These are phyloP conservation scores for Tricholoma hemisulphureum DNA, from an alignment of 768 basidiomycete genomes.

Conservation along the genomic window DNA sequence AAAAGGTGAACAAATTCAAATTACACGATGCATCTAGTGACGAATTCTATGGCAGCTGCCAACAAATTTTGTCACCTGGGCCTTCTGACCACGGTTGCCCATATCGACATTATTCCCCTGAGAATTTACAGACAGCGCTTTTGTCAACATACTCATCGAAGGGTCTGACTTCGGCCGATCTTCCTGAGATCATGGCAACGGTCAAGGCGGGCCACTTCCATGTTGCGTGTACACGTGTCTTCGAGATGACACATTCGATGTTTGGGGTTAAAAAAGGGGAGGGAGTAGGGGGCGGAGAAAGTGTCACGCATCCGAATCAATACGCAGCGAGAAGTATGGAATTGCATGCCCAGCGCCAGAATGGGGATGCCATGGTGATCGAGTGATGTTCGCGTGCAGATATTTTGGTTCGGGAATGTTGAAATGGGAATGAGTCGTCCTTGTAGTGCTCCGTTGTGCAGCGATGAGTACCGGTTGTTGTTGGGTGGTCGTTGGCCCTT, in stretches of 20 bases:
- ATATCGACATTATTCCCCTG: slow-evolving; percentile 82
- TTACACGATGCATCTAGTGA: slow-evolving; percentile 1
- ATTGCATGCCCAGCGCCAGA: slow-evolving; percentile 41
- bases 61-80: slow-evolving; percentile 74
- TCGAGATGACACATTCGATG: slow-evolving; percentile 83
- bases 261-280: slow-evolving; percentile 83
- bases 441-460: too few relatives aligned
- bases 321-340: slow-evolving; percentile 76
- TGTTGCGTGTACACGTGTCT: slow-evolving; percentile 95
- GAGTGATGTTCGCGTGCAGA: slow-evolving; percentile 15
- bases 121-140: slow-evolving; percentile 79
- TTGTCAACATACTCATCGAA: slow-evolving; percentile 62
- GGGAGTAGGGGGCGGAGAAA: slow-evolving; percentile 81
- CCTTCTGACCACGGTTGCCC: slow-evolving; percentile 83
- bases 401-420: too few relatives aligned
- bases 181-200: slow-evolving; percentile 77
- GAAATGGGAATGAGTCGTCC: too few relatives aligned
- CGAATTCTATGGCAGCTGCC: slow-evolving; percentile 57
- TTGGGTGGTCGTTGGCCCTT: too few relatives aligned
- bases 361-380: slow-evolving; percentile 45
- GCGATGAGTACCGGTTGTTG: too few relatives aligned
- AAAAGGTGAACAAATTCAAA: slow-evolving; percentile 58
- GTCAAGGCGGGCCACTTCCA: slow-evolving; percentile 86
- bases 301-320: slow-evolving; percentile 92
- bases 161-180: slow-evolving; percentile 64